Conservation (phyloP, 495 filamentous ascomycete species). For the Diplogelasinospora grovesii region DNA sequence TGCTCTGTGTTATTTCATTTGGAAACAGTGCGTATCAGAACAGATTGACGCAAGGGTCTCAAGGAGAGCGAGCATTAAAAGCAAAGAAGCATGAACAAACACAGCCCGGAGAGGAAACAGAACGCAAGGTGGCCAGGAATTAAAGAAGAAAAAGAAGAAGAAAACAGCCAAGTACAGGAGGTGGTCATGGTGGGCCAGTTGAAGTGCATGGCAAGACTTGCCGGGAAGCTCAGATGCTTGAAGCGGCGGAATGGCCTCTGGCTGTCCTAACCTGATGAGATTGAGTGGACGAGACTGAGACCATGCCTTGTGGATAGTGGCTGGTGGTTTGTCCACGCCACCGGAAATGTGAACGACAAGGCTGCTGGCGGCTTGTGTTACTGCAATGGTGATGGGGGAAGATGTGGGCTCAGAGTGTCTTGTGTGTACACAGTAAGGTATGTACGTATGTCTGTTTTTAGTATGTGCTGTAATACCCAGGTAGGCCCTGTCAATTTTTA, state of each 20-base stretch:
- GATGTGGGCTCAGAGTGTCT: slow-evolving; percentile 8
- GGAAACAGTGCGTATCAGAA: slow-evolving; percentile 32
- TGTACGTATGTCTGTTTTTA: slow-evolving; percentile 23
- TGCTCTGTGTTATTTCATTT: slow-evolving; percentile 32
- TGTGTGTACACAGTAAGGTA: too few species aligned
- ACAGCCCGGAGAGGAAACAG: slow-evolving; percentile 11
- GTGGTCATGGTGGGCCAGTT: too few species aligned
- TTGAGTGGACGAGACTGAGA: too few species aligned
- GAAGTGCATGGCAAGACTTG: not conserved
- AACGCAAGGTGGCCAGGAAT: slow-evolving; percentile 8
- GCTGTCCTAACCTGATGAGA: not conserved
- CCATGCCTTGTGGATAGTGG: too few species aligned
- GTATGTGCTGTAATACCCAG: slow-evolving; percentile 19
- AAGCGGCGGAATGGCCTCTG: not conserved
- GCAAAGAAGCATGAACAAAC: slow-evolving; percentile 8
- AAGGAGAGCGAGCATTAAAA: slow-evolving; percentile 16
- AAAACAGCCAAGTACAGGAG: slow-evolving; percentile 1
- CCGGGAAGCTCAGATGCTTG: slow-evolving; percentile 3
- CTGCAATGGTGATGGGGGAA: slow-evolving; percentile 13
- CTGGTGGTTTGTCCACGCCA: slow-evolving; percentile 19
- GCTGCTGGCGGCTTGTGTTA: slow-evolving; percentile 13
- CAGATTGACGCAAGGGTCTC: slow-evolving; percentile 30
- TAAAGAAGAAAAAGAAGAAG: not conserved
- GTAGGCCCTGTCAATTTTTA: slow-evolving; percentile 19
- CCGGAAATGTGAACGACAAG: slow-evolving; percentile 17